phyloP scores from a whole-genome alignment of 352 stramenopile genomes.

The Pilasporangium apinafurcum region DNA sequence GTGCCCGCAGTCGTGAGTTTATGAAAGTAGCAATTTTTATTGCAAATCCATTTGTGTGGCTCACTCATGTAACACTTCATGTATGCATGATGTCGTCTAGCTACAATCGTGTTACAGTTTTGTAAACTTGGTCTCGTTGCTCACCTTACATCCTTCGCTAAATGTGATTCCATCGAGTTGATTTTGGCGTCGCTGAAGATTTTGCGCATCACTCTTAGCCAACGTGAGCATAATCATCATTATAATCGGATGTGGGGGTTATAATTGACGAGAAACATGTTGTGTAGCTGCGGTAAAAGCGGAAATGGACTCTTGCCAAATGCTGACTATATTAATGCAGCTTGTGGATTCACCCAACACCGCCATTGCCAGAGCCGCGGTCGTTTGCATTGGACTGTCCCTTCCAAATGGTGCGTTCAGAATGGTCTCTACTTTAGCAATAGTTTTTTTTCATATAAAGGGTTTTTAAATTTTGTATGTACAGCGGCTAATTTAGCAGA shows the following conservation, averaged over 20 bases:
- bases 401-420: constrained; percentile 38
- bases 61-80: background rate
- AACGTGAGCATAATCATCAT: constrained; percentile 25
- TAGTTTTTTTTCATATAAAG: no score
- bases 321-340: constrained; percentile 35
- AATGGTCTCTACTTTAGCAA: no score
- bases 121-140: constrained; percentile 34
- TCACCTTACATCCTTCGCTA: constrained; percentile 21
- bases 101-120: constrained; percentile 30
- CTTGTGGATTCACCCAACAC: constrained; percentile 27
- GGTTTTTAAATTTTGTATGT: background rate
- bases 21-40: background rate
- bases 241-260: background rate
- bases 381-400: constrained; percentile 47
- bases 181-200: constrained; percentile 44
- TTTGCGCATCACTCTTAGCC: constrained; percentile 33
- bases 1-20: constrained; percentile 34
- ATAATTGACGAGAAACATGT: background rate
- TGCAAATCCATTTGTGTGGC: background rate
- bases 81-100: constrained; percentile 5
- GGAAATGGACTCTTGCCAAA: constrained; percentile 15
- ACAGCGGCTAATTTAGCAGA: constrained; percentile 48
- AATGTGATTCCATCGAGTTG: constrained; percentile 22
- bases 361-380: constrained; percentile 35
- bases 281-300: constrained; percentile 26